Base-by-base conservation (phyloP, 164 flowering plant genomes). In the Akebia trifoliata region DNA sequence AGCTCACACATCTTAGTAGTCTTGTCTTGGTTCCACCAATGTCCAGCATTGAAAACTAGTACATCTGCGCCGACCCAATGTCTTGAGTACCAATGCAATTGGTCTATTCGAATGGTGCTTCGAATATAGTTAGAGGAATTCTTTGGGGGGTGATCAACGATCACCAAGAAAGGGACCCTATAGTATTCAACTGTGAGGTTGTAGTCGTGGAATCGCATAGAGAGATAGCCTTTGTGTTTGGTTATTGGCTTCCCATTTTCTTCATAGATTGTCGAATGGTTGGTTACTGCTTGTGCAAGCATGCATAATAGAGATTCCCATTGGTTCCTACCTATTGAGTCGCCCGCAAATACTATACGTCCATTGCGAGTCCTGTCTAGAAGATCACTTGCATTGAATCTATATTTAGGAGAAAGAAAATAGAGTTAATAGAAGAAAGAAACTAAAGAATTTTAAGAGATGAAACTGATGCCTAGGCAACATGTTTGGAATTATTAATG, bases 291-390 rank as follows among this genome's bases (percentile, higher is more conserved):
- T 62, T 66, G 70, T 20, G 83, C 69, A 1, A 94, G 79, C 97
- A 87, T 82, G 83, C 99, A 94, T 22, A 90, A 32, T 57, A 94
- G 51, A 11, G 99, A 94, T 50, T 90, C 99, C 97, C 96, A 90
- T 37, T 94, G 96, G 75, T 90, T 90, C 72, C 99, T 80, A 25
- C 89, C 95, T 0, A 90, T 78, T 0, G 99, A 90, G 62, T 90
- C 97, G 0, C 95, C 97, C 0, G 74, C 92, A 54, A 87, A 94
- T 11, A 86, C 86, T 30, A 90, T 77, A 6, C 97, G 59, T 1
- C 85, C 79, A 36, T 86, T 81, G 35, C 82, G 49, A 63, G 74
- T 74, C 29, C 86, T 79, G 38, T 84, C 80, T 0, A 94, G 69
- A 22, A 92, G 65, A 0, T 81, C 83, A 1, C 59, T 74, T 8